A percentile compares a stretch with the other conserved stretches of the same genome.
phyloP scores from a whole-genome alignment of 768 basidiomycete genomes.

The Paxillus involutus region DNA sequence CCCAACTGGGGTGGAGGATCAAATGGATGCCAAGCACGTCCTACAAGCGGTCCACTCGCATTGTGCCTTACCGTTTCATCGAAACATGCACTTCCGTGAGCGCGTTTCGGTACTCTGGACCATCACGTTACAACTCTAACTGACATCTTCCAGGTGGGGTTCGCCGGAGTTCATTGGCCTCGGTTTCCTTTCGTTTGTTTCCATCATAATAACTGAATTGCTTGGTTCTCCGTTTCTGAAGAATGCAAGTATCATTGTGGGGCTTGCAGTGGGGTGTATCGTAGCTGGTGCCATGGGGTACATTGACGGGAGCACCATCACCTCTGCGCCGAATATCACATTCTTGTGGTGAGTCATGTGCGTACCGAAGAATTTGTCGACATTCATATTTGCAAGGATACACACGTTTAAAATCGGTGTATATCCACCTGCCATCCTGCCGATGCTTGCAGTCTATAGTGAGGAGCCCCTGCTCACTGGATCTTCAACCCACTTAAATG shows the following conservation, averaged over 20 bases:
- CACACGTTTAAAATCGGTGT: conserved; percentile 75
- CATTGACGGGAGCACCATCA: conserved; percentile 65
- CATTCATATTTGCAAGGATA: conserved; percentile 43
- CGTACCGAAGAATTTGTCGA: neutral
- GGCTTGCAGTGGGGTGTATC: conserved; percentile 75
- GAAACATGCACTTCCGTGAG: conserved; percentile 64
- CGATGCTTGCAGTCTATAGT: conserved; percentile 63
- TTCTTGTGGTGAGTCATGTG: conserved; percentile 61
- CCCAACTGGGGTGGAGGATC: conserved; percentile 86
- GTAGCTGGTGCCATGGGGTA: conserved; percentile 81
- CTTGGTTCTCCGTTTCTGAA: conserved; percentile 86
- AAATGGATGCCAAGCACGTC: conserved; percentile 64
- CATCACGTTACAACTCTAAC: neutral
- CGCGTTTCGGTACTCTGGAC: neutral
- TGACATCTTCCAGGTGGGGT: conserved; percentile 56
- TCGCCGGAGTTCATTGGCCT: conserved; percentile 83
- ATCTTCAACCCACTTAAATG: conserved; percentile 30
- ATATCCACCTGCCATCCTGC: conserved; percentile 68
- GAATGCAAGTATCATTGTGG: conserved; percentile 76
- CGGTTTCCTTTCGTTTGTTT: conserved; percentile 79
- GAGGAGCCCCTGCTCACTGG: conserved; percentile 27
- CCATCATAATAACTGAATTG: conserved; percentile 76
- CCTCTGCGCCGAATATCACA: conserved; percentile 71
- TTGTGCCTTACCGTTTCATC: conserved; percentile 73
- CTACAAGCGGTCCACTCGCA: conserved; percentile 62